These are phyloP conservation scores for Tetrapisispora fleetii DNA, from an alignment of 805 yeast species.

Conservation along the genomic window DNA sequence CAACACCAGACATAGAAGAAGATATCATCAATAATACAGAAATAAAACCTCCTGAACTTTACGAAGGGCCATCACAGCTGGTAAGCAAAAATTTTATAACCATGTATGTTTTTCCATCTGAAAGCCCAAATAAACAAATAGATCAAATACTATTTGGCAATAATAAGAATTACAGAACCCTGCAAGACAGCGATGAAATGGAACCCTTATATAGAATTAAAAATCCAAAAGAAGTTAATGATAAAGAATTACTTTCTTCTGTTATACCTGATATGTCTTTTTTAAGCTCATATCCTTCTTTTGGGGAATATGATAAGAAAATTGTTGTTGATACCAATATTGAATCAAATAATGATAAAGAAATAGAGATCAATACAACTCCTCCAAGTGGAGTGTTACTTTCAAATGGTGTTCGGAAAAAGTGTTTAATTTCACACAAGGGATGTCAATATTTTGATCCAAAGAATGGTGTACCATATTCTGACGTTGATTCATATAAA, in stretches of 20 bases:
- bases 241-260: constrained; percentile 26
- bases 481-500: constrained; percentile 71
- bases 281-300: constrained; percentile 36
- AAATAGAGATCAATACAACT: constrained; percentile 47
- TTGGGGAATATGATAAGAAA: constrained; percentile 46
- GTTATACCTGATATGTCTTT: constrained; percentile 35
- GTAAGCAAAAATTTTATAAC: constrained; percentile 47
- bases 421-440: constrained; percentile 62
- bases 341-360: constrained; percentile 39
- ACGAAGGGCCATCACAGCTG: constrained; percentile 62
- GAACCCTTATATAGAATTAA: constrained; percentile 40
- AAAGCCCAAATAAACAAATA: neutral
- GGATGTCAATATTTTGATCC: constrained; percentile 81
- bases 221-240: constrained; percentile 18
- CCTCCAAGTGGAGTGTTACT: constrained; percentile 68
- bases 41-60: constrained; percentile 16
- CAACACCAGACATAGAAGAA: neutral
- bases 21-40: neutral
- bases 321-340: constrained; percentile 35
- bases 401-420: constrained; percentile 55
- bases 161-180: constrained; percentile 42
- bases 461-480: constrained; percentile 74
- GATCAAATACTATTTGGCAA: constrained; percentile 43
- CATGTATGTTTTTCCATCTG: constrained; percentile 33
- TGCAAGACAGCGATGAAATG: constrained; percentile 29